Evolutionary conservation across 805 yeast genomes (phyloP).

Genomic region (Millerozyma acaciae): DNA sequence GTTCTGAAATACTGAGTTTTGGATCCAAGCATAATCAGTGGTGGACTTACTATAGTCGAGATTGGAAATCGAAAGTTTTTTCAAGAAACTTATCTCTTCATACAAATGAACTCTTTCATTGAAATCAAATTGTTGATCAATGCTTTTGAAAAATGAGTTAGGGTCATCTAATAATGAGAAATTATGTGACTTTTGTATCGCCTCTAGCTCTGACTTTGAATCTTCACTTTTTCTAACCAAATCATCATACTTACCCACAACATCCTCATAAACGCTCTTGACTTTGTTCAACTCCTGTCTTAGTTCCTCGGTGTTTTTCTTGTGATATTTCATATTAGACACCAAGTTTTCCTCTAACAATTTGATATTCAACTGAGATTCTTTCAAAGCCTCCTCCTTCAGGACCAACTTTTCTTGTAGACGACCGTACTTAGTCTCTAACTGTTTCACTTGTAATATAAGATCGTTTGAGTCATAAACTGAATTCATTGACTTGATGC

Average conservation of each 20-base stretch:
- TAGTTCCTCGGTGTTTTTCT: slow-evolving; percentile 18
- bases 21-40: too few relatives aligned
- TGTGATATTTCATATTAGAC: slow-evolving; percentile 26
- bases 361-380: slow-evolving; percentile 42
- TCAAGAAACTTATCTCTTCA: too few relatives aligned
- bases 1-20: too few relatives aligned
- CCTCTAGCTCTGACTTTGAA: slow-evolving; percentile 22
- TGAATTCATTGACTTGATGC: too few relatives aligned
- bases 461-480: too few relatives aligned
- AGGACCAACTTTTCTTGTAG: slow-evolving; percentile 9
- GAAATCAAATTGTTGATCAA: too few relatives aligned
- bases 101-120: too few relatives aligned
- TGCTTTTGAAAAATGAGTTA: too few relatives aligned
- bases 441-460: too few relatives aligned
- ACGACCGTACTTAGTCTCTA: slow-evolving; percentile 4
- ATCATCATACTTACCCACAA: slow-evolving; percentile 17
- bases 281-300: slow-evolving; percentile 12
- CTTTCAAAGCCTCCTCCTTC: slow-evolving; percentile 33
- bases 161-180: too few relatives aligned
- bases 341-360: slow-evolving; percentile 43
- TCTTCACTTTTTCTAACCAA: slow-evolving; percentile 17
- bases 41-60: too few relatives aligned
- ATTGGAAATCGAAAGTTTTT: too few relatives aligned
- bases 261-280: slow-evolving; percentile 8
- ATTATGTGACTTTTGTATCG: slow-evolving; percentile 20